Percentiles rank a stretch among this genome's conserved stretches.
Conservation (phyloP, 78 protist genomes). For the Monosiga brevicollis region DNA sequence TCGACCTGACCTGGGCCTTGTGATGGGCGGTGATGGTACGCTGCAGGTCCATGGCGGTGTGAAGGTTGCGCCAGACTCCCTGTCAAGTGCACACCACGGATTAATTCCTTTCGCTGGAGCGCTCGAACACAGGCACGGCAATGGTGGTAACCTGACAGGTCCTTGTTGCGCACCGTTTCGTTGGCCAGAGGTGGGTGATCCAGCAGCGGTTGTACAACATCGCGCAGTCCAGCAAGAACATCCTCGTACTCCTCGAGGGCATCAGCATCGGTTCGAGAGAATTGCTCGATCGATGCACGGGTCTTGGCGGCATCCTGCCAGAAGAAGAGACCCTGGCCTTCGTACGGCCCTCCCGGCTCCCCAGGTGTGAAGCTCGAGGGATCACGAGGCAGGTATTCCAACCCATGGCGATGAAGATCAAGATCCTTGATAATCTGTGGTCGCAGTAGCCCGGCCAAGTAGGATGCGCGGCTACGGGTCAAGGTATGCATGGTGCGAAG, state of each 20-base stretch:
- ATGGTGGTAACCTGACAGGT: too few species aligned
- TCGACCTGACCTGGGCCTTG: not conserved
- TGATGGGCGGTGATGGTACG: not conserved
- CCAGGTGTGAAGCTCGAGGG: slow-evolving; percentile 57
- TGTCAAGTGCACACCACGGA: too few species aligned
- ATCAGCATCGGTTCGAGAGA: slow-evolving; percentile 13
- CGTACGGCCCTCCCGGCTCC: not conserved
- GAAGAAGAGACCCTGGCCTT: slow-evolving; percentile 25
- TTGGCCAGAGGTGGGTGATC: not conserved
- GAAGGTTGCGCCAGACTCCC: too few species aligned
- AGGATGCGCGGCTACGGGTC: slow-evolving; percentile 53
- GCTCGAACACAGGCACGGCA: too few species aligned
- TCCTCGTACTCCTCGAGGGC: slow-evolving; percentile 11
- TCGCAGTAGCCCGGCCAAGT: slow-evolving; percentile 32
- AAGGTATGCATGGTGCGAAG: too few species aligned
- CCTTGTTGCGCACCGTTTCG: too few species aligned
- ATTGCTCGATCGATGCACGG: slow-evolving; percentile 3
- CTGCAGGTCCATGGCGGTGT: too few species aligned
- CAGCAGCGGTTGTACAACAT: not conserved
- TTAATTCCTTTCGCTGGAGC: too few species aligned
- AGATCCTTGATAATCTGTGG: slow-evolving; percentile 19
- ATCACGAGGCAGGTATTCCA: slow-evolving; percentile 19
- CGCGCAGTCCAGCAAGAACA: not conserved
- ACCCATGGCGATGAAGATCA: slow-evolving; percentile 24
- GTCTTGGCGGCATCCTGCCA: slow-evolving; percentile 13